A percentile compares a stretch with the other conserved stretches of the same genome.
These are phyloP conservation scores for Metschnikowia gelsemii DNA, from an alignment of 805 yeast species.

Conservation along the genomic window DNA sequence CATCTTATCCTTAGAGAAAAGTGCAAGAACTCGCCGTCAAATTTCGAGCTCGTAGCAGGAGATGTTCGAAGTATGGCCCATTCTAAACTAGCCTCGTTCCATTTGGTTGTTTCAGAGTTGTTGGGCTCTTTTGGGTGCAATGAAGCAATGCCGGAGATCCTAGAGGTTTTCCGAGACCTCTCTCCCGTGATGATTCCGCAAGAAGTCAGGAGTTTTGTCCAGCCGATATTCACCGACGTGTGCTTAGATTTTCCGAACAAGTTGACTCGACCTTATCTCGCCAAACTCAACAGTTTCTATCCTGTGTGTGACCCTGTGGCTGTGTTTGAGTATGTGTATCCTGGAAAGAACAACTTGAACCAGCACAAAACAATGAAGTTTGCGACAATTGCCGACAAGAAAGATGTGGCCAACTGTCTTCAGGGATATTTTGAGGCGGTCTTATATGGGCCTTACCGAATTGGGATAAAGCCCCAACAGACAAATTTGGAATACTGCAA, in stretches of 20 bases:
- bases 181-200: slow-evolving; percentile 39
- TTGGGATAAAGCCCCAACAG: slow-evolving; percentile 41
- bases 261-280: slow-evolving; percentile 25
- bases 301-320: slow-evolving; percentile 42
- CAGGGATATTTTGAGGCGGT: slow-evolving; percentile 73
- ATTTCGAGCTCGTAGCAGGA: slow-evolving; percentile 49
- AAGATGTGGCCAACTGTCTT: slow-evolving; percentile 52
- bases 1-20: slow-evolving; percentile 47
- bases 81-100: slow-evolving; percentile 30
- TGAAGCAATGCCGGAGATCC: slow-evolving; percentile 83
- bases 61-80: slow-evolving; percentile 51
- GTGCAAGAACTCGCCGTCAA: slow-evolving; percentile 33
- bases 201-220: slow-evolving; percentile 55
- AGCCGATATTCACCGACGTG: slow-evolving; percentile 66
- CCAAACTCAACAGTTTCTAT: slow-evolving; percentile 19
- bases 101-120: slow-evolving; percentile 75
- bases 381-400: slow-evolving; percentile 42
- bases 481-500: slow-evolving; percentile 24
- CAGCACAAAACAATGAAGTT: slow-evolving; percentile 25
- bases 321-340: slow-evolving; percentile 65
- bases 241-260: neutral
- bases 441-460: slow-evolving; percentile 56
- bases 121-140: slow-evolving; percentile 93
- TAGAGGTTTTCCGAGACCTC: slow-evolving; percentile 40
- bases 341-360: slow-evolving; percentile 30